Evolutionary conservation across 768 basidiomycete genomes (phyloP), one percentile per base, ranked within the genome.

Genomic region (Collybia nuda): DNA sequence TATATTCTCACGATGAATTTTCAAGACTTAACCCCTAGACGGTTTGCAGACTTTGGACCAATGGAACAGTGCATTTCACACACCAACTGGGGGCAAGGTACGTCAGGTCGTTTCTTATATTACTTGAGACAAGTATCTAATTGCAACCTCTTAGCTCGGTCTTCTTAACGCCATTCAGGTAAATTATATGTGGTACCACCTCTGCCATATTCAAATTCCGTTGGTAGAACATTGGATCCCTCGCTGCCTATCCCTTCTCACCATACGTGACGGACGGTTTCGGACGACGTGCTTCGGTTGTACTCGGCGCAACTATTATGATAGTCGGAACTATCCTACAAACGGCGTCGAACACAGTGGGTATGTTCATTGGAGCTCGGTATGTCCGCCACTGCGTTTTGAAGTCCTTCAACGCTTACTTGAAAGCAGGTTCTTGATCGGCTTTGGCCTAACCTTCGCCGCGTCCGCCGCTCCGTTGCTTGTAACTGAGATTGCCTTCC

Each of bases 401-500:
- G 29, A 7, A 41, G 6, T 8, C 12, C 23, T 15, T 15, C 26
- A 12, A 18, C 24, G 32, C 32, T 32, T 21, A 18, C 28, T 22
- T 26, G 14, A 7, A 12, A 40, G 40, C 26, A 77, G 79, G 48
- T 82, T 84, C 66, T 58, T 83, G 52, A 80, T 85, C 47, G 84
- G 84, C 0, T 84, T 86, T 62, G 84, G 84, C 35, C 66, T 85
- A 14, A 82, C 82, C 2, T 84, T 85, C 52, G 81, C 82, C 26
- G 77, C 77, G n/a, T 80, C 81, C 53, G 79, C 86, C 28, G 85
- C 88, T n/a, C 88, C 88, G 3, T 73, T 89, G 60, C 62, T 90
- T 54, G 82, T 90, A 47, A 84, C 86, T 26, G 89, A 90, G 67
- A 65, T 90, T 11, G 77, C 88, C 1, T 89, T 84, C 65, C 88